Percentiles rank a stretch among this genome's conserved stretches.
phyloP scores from a whole-genome alignment of 192 early-diverging fungal species.

The Irineochytrium annulatum region DNA sequence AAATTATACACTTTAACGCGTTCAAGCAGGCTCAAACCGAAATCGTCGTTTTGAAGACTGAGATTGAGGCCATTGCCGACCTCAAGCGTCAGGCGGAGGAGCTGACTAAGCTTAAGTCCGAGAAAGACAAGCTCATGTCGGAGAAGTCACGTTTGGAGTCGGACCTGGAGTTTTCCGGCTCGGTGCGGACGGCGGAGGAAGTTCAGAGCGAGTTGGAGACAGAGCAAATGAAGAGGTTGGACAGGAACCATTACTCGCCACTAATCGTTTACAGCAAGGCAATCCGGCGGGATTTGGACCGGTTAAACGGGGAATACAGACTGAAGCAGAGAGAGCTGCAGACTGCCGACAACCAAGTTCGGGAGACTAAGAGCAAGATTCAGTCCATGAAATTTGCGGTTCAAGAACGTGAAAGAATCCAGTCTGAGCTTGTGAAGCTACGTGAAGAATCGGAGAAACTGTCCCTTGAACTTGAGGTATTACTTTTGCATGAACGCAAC shows the following conservation, averaged over 20 bases:
- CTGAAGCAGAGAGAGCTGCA: conserved; percentile 53
- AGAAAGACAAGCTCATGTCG: conserved; percentile 28
- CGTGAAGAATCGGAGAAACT: conserved; percentile 39
- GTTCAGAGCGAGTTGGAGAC: conserved; percentile 58
- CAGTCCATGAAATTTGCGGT: conserved; percentile 31
- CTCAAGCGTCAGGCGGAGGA: too few species aligned
- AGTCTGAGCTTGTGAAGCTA: conserved; percentile 35
- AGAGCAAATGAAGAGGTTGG: too few species aligned
- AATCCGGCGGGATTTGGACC: conserved; percentile 51
- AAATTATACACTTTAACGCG: too few species aligned
- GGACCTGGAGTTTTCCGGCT: conserved; percentile 51
- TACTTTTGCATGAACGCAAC: too few species aligned
- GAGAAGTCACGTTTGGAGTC: conserved; percentile 49
- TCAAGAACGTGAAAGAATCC: conserved; percentile 36
- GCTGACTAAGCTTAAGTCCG: conserved; percentile 31
- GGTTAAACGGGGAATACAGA: conserved; percentile 46
- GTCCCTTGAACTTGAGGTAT: conserved; percentile 25
- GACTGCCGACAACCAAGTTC: conserved; percentile 24
- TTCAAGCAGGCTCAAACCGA: neutral
- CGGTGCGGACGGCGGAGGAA: conserved; percentile 64
- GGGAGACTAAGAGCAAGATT: conserved; percentile 29
- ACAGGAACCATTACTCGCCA: neutral
- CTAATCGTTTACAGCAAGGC: conserved; percentile 25
- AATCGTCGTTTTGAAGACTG: neutral
- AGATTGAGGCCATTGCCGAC: conserved; percentile 8